A percentile compares a stretch with the other conserved stretches of the same genome.
Evolutionary conservation across 2,329 filamentous ascomycete genomes (phyloP).

Genomic region (Diaporthe velutina): DNA sequence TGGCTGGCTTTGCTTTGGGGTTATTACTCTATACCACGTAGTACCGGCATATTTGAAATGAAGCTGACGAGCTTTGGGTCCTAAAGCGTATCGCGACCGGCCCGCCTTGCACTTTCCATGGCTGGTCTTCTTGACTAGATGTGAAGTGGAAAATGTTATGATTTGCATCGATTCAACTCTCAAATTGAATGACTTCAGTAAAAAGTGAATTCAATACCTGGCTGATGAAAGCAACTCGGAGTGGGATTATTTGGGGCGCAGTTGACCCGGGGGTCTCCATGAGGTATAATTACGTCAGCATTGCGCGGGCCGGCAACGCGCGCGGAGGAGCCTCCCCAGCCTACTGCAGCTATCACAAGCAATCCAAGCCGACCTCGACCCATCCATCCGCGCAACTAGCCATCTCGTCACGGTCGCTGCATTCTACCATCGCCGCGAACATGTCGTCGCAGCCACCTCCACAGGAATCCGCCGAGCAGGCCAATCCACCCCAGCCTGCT

Average conservation of each 20-base stretch:
- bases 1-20: conserved; percentile 15
- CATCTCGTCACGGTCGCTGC: conserved; percentile 10
- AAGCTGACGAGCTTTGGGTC: background rate
- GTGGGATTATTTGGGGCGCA: too few relatives aligned
- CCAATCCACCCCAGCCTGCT: conserved; percentile 38
- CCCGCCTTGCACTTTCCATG: too few relatives aligned
- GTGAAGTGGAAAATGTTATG: background rate
- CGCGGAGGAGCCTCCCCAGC: background rate
- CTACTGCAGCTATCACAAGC: conserved; percentile 15
- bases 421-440: background rate
- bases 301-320: background rate
- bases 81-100: background rate
- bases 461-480: conserved; percentile 43
- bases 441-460: conserved; percentile 42
- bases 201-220: background rate
- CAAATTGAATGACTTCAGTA: background rate
- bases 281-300: conserved; percentile 26
- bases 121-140: too few relatives aligned
- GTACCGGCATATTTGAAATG: background rate
- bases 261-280: background rate
- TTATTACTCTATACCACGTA: background rate
- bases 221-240: too few relatives aligned
- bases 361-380: background rate
- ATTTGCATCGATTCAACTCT: background rate
- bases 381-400: conserved; percentile 28